Conservation (phyloP, 1,284 basidiomycete species). For the Agaricales sp. region DNA sequence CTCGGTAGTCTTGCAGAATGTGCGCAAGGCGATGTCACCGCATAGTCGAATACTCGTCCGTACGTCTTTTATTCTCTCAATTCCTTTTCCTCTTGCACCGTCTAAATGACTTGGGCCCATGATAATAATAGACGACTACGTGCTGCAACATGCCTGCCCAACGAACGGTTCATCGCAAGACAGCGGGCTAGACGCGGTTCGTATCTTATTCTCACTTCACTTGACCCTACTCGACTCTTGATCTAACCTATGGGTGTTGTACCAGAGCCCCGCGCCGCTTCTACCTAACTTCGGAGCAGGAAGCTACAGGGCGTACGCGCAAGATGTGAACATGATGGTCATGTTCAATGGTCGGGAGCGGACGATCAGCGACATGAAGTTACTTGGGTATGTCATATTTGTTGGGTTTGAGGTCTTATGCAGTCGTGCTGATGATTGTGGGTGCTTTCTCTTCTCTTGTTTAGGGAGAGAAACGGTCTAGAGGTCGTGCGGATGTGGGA, state of each 20-base stretch:
- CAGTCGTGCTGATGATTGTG: constrained; percentile 3
- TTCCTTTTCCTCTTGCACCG: too few relatives aligned
- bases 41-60: constrained; percentile 1
- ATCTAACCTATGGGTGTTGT: neutral
- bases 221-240: neutral
- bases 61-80: neutral
- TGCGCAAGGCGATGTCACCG: neutral
- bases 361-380: constrained; percentile 5
- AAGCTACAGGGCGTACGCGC: neutral
- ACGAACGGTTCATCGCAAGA: neutral
- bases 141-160: neutral
- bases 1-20: neutral
- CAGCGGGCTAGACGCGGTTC: neutral
- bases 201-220: neutral
- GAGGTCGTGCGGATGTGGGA: neutral
- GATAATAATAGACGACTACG: neutral
- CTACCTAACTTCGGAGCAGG: constrained; percentile 9
- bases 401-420: neutral
- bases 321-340: constrained; percentile 9
- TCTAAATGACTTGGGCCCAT: neutral
- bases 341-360: constrained; percentile 7
- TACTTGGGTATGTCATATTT: neutral
- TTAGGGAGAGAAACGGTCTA: neutral
- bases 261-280: constrained; percentile 8
- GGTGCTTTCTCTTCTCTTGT: neutral